Base-by-base conservation (phyloP, 495 filamentous ascomycete genomes). In the Daldinia concentrica region DNA sequence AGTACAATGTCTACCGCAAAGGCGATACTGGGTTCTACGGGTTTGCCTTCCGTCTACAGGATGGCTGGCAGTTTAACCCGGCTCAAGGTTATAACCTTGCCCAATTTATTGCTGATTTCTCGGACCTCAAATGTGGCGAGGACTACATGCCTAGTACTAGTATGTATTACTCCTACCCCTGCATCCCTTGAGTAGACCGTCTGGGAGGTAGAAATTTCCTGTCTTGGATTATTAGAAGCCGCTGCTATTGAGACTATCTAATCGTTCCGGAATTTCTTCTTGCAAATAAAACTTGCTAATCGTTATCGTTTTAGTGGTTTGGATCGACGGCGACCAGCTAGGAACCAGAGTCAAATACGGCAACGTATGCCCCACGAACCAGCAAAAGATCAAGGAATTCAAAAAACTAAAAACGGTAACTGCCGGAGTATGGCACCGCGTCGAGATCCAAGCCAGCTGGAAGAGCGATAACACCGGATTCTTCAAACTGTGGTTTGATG, bases 51-150 rank as follows among this genome's bases (percentile, higher is more conserved):
- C 81, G 83, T 7, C 80, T 88, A 5, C 77, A 82, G 57, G 67
- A 83, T 3, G 36, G 77, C 72, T 88, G 86, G 86, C 74, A 87
- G 63, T 84, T 84, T 70, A 59, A 63, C 27, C 80, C 81, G 22
- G 77, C 80, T 0, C 85, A 87, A 72, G 77, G 68, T 27, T 88
- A 83, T 75, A 86, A 87, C 70, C 62, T 87, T 50, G 85, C 82
- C 0, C 86, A 88, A 66, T 88, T 87, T 76, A 88, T 88, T 69
- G 84, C 84, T 62, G 79, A 86, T 66, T 86, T 87, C 71, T 72
- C 71, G 1, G 79, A 83, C 62, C 77, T 80, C 4, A 76, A 78
- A 26, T 86, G 85, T 60, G 55, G 36, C 14, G 86, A 87, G 52
- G 79, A 80, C 37, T 88, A 73, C 61, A 86, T 86, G 84, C 86